Base-by-base conservation (phyloP, 495 filamentous ascomycete genomes). In the Penicillium argentinense region DNA sequence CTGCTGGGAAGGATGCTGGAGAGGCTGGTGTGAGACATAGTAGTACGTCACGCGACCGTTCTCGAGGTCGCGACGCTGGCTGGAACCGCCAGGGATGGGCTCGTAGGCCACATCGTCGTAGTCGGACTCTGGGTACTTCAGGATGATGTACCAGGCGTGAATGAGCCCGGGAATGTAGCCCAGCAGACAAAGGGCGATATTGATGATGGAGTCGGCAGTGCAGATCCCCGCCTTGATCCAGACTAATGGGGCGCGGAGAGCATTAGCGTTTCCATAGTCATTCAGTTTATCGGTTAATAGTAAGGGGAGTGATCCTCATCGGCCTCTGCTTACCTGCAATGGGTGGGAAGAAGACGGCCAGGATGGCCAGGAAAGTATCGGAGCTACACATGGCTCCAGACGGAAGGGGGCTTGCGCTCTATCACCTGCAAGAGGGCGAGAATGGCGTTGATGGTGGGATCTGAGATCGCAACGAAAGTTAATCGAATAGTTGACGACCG, bases 131-230 rank as follows among this genome's bases (percentile, higher is more conserved):
- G 95, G 95, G 66, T 86, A 89, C 62, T 86, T 85, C 62, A 85
- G 73, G 74, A 98, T 96, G 69, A 98, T 96, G 81, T 97, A 98
- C 91, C 91, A 97, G 61, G 93, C 80, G 69, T 98, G 93, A 5
- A 98, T 68, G 18, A 97, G 82, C 42, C 93, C 93, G 16, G 93
- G 93, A 51, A 98, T 73, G 68, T 81, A 95, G 67, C 95, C 92
- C 33, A 98, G 86, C 37, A 80, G 71, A 71, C 86, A 91, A 53
- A 98, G 89, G 42, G 89, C 85, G 66, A 98, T 80, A 74, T 97
- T 97, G 76, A 98, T 96, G 62, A 97, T 53, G 21, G 85, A 89
- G 77, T 97, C 95, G 29, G 88, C 90, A 44, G 83, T 87, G 78
- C 93, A 98, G 71, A 98, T 78, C 54, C 93, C 93, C 63, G 82